Evolutionary conservation across 495 filamentous ascomycete genomes (phyloP).

Genomic region (Thozetella sp.): DNA sequence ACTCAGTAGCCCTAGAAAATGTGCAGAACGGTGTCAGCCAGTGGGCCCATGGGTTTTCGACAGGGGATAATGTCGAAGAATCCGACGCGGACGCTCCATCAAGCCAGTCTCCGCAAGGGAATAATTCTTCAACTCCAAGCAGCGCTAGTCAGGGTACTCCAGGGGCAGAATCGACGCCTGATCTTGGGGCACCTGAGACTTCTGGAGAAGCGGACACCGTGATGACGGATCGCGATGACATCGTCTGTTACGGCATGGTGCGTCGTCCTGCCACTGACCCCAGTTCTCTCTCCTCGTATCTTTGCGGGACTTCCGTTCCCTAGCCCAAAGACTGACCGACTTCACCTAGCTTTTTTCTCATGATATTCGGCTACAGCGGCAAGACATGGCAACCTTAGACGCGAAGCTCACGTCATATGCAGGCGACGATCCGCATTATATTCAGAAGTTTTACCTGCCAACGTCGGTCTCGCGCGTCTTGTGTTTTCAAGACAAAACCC

Average conservation of each 20-base stretch:
- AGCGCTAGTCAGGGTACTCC: too few species aligned
- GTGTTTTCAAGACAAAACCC: constrained; percentile 12
- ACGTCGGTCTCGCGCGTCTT: constrained; percentile 13
- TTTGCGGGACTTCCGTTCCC: too few species aligned
- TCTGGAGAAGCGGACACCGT: background rate
- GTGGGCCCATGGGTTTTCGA: too few species aligned
- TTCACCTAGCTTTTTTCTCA: constrained; percentile 8
- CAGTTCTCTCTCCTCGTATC: too few species aligned
- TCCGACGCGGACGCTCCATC: too few species aligned
- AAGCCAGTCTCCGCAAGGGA: too few species aligned
- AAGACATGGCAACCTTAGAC: constrained; percentile 14
- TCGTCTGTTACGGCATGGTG: constrained; percentile 28
- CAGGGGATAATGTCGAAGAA: too few species aligned
- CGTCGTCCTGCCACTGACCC: background rate
- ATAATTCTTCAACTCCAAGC: too few species aligned
- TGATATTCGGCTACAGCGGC: constrained; percentile 15
- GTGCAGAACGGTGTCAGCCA: too few species aligned
- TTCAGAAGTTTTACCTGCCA: constrained; percentile 19
- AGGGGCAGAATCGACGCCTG: background rate
- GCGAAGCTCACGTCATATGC: constrained; percentile 8
- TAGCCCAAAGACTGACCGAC: background rate
- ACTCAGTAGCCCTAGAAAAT: too few species aligned
- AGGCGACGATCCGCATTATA: background rate
- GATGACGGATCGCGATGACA: constrained; percentile 7
- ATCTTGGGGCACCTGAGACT: background rate